Evolutionary conservation across 2,329 filamentous ascomycete species (phyloP).

Genomic region (Gyromitra esculenta): DNA sequence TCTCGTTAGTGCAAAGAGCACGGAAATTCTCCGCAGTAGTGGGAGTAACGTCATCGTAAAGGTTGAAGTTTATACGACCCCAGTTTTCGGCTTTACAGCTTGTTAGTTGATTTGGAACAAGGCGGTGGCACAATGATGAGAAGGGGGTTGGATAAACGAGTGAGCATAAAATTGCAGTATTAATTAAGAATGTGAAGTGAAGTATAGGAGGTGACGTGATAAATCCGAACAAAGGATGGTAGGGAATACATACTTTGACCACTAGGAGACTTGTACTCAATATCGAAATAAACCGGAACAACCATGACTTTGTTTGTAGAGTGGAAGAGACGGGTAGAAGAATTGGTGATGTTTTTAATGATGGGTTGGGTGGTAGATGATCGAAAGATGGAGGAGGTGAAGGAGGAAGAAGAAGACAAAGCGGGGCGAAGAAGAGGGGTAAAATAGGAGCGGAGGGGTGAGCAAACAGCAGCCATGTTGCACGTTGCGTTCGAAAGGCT

Average conservation of each 20-base stretch:
- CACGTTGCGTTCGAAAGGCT: conserved; percentile 30
- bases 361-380: conserved; percentile 33
- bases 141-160: conserved; percentile 13
- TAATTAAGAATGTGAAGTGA: neutral
- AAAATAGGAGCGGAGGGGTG: conserved; percentile 53
- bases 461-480: conserved; percentile 50
- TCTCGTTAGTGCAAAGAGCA: conserved; percentile 80
- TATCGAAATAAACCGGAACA: conserved; percentile 72
- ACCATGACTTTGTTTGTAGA: conserved; percentile 73
- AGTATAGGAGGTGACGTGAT: conserved; percentile 12
- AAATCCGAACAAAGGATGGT: conserved; percentile 4
- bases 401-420: conserved; percentile 56
- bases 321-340: conserved; percentile 66
- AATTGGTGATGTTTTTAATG: conserved; percentile 51
- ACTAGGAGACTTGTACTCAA: conserved; percentile 15
- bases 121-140: conserved; percentile 33
- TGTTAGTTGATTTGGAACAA: conserved; percentile 35
- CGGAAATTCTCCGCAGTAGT: conserved; percentile 89
- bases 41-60: conserved; percentile 86
- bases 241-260: conserved; percentile 44
- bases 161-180: conserved; percentile 11
- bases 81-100: conserved; percentile 68
- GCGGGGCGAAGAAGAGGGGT: conserved; percentile 61
- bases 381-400: conserved; percentile 56
- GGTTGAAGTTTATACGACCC: conserved; percentile 87